Evolutionary conservation across 768 basidiomycete species (phyloP).

Genomic region (Crucibulum laeve): DNA sequence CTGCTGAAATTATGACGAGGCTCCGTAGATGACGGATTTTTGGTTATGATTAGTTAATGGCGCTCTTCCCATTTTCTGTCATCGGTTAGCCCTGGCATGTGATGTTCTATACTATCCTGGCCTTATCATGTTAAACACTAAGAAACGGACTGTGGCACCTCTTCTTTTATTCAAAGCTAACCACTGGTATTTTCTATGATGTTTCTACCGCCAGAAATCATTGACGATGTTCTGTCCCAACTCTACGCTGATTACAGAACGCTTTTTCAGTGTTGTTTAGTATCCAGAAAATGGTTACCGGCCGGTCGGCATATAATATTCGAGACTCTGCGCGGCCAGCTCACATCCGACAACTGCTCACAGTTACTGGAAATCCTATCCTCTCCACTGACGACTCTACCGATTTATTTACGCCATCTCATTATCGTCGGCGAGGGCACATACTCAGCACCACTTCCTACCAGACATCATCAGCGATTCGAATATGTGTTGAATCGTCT

Average conservation of each 20-base stretch:
- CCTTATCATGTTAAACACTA: too few relatives aligned
- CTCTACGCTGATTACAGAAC: neutral
- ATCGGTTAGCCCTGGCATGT: neutral
- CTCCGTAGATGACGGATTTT: neutral
- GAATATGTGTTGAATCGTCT: neutral
- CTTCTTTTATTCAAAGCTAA: too few relatives aligned
- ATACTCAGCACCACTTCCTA: neutral
- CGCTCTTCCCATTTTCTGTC: neutral
- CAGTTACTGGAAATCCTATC: neutral
- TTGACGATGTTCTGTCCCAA: neutral
- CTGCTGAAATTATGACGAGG: neutral
- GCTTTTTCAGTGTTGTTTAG: neutral
- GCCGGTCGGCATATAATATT: neutral
- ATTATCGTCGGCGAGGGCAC: neutral
- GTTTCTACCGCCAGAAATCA: neutral
- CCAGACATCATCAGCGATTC: neutral
- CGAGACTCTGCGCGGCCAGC: neutral
- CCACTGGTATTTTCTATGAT: too few relatives aligned
- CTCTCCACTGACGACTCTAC: neutral
- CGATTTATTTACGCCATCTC: neutral
- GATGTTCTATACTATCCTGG: neutral
- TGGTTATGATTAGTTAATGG: neutral
- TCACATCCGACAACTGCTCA: neutral
- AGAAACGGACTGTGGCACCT: too few relatives aligned
- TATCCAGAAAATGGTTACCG: neutral